These are phyloP conservation scores for Saccharomycopsis olivae DNA, from an alignment of 805 yeast genomes.

Conservation along the genomic window DNA sequence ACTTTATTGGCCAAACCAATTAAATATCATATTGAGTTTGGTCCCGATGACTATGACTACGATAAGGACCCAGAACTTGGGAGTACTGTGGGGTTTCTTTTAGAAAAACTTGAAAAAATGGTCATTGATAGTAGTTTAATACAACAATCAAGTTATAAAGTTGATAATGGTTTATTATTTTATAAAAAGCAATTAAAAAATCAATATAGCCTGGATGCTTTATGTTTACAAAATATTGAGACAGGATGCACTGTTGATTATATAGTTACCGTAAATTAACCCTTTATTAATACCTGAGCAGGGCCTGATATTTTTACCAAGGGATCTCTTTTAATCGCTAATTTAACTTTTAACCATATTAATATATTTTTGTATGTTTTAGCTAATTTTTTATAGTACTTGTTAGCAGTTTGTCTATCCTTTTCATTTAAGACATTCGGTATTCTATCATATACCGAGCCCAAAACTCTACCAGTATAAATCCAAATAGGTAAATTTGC, in stretches of 20 bases:
- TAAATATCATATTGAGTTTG: conserved; percentile 63
- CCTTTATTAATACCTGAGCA: conserved; percentile 6
- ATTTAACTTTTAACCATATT: neutral
- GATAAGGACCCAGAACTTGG: conserved; percentile 58
- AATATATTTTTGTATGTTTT: too few relatives aligned
- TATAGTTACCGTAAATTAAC: conserved; percentile 20
- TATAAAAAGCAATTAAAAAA: conserved; percentile 22
- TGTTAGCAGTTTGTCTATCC: neutral
- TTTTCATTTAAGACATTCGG: neutral
- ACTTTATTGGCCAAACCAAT: conserved; percentile 28
- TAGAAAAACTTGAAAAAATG: conserved; percentile 44
- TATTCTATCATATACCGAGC: neutral
- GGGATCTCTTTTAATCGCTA: neutral
- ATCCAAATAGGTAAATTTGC: neutral
- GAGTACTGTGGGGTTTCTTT: conserved; percentile 52
- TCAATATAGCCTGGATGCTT: conserved; percentile 26
- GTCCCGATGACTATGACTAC: conserved; percentile 65
- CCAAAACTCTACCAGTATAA: neutral
- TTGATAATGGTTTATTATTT: conserved; percentile 24
- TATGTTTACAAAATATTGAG: conserved; percentile 41
- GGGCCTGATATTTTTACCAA: conserved; percentile 11
- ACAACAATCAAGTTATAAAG: conserved; percentile 19
- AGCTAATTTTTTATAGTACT: neutral
- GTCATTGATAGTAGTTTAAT: conserved; percentile 36
- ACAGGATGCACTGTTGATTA: conserved; percentile 40